Base-by-base conservation (phyloP, 2,329 filamentous ascomycete genomes). In the Diaporthe longicolla region DNA sequence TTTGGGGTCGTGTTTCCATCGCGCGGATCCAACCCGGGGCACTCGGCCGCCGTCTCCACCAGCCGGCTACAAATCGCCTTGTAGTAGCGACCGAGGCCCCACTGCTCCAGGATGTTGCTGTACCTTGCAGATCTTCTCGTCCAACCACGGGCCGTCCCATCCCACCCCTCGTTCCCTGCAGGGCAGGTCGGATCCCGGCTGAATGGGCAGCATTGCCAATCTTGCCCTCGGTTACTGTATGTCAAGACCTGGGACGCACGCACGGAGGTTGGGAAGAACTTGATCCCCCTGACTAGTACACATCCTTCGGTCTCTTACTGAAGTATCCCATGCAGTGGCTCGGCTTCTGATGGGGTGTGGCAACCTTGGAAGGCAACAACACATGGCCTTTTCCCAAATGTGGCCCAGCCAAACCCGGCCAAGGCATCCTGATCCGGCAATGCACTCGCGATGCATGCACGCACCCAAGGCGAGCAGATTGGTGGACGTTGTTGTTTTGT, bases 51-150 rank as follows among this genome's bases (percentile, higher is more conserved):
- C 68, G 55, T 50, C 29, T 26, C 54, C 54, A 50, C 54, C 40
- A 17, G 43, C 19, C 29, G 55, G 55, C 21, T 45, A 45, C 11
- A 45, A 48, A 32, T 40, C 43, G 21, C 48, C 45, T 24, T n/a
- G 45, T 50, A 37, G 26, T 50, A 59, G 54, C 29, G 21, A 50
- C 54, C 40, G 29, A 59, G 57, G 35, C 55, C 50, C 54, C 40
- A 50, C 54, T 26, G 37, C 35, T 37, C 68, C 50, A 40, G 55
- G 26, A 52, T 52, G 48, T 35, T 37, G 52, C 52, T 24, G 68
- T 71, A 19, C 57, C 72, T 65, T 73, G 68, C 72, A 65, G 50
- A 73, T 71, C 43, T 9, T 71, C 17, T 37, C 50, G 37, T 70
- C 72, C 72, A 73, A 73, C 48, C 57, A 58, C 40, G 50, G 50